Evolutionary conservation across 1,139 yeast genomes (phyloP).

Genomic region (Debaryomyces subglobosus): DNA sequence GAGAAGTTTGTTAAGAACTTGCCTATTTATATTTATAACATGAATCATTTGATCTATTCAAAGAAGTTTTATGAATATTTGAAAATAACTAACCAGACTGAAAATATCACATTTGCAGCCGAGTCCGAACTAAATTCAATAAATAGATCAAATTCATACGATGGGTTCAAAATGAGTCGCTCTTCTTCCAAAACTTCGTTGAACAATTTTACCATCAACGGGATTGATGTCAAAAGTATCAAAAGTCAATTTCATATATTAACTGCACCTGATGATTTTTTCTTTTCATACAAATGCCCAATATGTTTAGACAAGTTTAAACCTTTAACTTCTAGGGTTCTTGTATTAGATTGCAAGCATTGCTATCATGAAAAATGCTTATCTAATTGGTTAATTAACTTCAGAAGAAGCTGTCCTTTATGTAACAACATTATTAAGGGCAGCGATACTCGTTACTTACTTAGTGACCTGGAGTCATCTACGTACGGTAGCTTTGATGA

Average conservation of each 20-base stretch:
- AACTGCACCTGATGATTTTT: conserved; percentile 40
- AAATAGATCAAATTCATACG: conserved; percentile 10
- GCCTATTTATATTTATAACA: conserved; percentile 44
- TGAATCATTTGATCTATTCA: conserved; percentile 37
- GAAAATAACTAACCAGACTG: conserved; percentile 25
- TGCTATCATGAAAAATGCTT: conserved; percentile 48
- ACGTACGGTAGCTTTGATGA: conserved; percentile 24
- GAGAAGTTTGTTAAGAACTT: conserved; percentile 38
- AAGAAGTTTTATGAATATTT: conserved; percentile 32
- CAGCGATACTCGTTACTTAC: conserved; percentile 16
- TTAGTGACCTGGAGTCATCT: conserved; percentile 23
- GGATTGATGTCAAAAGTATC: conserved; percentile 31
- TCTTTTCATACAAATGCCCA: conserved; percentile 46
- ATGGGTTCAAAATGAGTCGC: conserved; percentile 18
- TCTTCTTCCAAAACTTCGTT: conserved; percentile 25
- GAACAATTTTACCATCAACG: conserved; percentile 32
- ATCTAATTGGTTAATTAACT: conserved; percentile 50
- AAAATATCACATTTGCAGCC: conserved; percentile 8
- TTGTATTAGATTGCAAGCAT: conserved; percentile 49
- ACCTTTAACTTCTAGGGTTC: conserved; percentile 41
- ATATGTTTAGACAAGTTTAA: conserved; percentile 48
- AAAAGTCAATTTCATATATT: conserved; percentile 27
- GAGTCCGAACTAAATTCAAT: conserved; percentile 13
- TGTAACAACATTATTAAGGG: conserved; percentile 36
- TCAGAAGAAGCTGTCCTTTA: conserved; percentile 48